Conservation (phyloP, 2,329 filamentous ascomycete genomes). For the Phialophora chinensis region DNA sequence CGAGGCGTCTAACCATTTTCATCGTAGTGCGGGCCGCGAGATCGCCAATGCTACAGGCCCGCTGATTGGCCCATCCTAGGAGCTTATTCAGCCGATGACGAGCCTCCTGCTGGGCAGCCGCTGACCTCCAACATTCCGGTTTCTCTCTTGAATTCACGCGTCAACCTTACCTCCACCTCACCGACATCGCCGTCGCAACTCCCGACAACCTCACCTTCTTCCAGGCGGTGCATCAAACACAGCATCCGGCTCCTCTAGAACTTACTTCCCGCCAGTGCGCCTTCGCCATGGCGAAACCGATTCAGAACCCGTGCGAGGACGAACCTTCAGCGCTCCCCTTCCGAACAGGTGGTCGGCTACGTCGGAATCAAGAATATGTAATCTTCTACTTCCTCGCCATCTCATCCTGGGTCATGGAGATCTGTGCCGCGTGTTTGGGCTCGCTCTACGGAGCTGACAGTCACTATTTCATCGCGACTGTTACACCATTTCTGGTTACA, state of each 20-base stretch:
- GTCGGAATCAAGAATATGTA: conserved; percentile 30
- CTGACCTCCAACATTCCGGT: conserved; percentile 4
- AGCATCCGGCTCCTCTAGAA: neutral
- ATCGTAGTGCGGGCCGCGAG: neutral
- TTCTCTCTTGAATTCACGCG: neutral
- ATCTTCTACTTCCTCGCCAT: conserved; percentile 33
- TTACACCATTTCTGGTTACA: conserved; percentile 27
- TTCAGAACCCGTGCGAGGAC: conserved; percentile 25
- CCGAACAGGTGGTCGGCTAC: conserved; percentile 27
- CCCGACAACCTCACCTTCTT: neutral
- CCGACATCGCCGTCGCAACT: neutral
- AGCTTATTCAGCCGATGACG: conserved; percentile 9
- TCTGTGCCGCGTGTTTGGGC: conserved; percentile 28
- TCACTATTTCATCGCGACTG: conserved; percentile 31
- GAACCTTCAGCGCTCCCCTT: conserved; percentile 29
- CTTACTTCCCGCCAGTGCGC: neutral
- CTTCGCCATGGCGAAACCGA: conserved; percentile 28
- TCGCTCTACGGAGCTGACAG: conserved; percentile 31
- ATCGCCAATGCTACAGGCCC: neutral
- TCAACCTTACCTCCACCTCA: neutral
- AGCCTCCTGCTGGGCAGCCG: neutral
- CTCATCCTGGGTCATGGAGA: conserved; percentile 27
- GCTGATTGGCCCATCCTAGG: neutral
- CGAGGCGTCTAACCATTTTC: neutral
- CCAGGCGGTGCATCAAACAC: neutral